Evolutionary conservation across 805 yeast species (phyloP), one percentile per base, ranked within the genome.

Genomic region (Wickerhamiella lipophila): DNA sequence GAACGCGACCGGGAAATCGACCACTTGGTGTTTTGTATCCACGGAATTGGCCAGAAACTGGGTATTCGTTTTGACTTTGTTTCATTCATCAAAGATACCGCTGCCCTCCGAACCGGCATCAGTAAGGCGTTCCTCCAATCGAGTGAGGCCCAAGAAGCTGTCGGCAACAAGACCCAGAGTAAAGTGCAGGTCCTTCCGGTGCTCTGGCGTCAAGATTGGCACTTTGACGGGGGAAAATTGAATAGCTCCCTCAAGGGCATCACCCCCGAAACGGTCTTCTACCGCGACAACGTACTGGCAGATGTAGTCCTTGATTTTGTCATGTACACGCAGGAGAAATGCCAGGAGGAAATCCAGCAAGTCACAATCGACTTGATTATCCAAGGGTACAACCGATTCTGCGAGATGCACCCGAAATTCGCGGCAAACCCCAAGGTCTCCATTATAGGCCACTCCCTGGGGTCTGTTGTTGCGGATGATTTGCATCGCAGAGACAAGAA

Each of bases 31-130:
- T 68, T 89, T n/a, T 86, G 96, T 60, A 76, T 89, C 25, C 98
- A 89, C 66, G 98, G 98, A 0, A 84, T 89, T 52, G 98, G 97
- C 1, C 98, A 89, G 64, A 76, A 79, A 15, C 67, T 92, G 46
- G 94, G 95, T 1, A 70, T 78, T 42, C 76, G 76, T 58, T 78
- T 81, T 59, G 88, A 87, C 56, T 78, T 81, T 46, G 81, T 89
- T 22, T 85, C 85, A 63, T 92, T 89, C 67, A 79, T 86, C 7
- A 95, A 87, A 60, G 87, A 87, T 32, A 76, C 86, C 29, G 83
- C 82, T 57, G 70, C 74, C 27, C 63, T 88, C 53, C 52, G 70
- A n/a, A 50, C 52, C 1, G 46, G 47, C n/a, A 32, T 52, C 12
- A 32, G 44, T n/a, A 11, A 23, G 29, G 47, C 51, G 44, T 8